Evolutionary conservation across 768 basidiomycete genomes (phyloP).

Genomic region (Sarcodon sp.): DNA sequence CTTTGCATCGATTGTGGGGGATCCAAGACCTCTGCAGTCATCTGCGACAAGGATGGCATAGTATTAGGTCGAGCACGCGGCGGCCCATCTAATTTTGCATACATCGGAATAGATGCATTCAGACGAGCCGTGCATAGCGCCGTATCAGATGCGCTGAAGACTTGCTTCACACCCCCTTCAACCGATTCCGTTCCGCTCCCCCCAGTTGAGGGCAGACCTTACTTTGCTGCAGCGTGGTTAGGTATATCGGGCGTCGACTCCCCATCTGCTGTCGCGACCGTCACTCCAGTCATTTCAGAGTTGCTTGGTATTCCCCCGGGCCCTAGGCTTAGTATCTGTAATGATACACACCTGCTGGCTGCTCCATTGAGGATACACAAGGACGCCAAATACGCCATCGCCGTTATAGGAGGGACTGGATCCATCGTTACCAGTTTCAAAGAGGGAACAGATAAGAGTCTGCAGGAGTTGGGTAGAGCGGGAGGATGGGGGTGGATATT

Average conservation of each 20-base stretch:
- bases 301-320: conserved; percentile 48
- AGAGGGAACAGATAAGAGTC: conserved; percentile 21
- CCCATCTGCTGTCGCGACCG: conserved; percentile 40
- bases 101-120: conserved; percentile 56
- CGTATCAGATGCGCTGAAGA: conserved; percentile 39
- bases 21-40: conserved; percentile 73
- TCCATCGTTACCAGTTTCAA: conserved; percentile 61
- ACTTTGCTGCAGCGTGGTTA: conserved; percentile 68
- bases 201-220: conserved; percentile 13
- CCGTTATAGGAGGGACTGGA: conserved; percentile 75
- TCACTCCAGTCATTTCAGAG: conserved; percentile 39
- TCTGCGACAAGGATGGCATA: conserved; percentile 42
- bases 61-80: conserved; percentile 56
- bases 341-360: conserved; percentile 79
- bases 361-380: conserved; percentile 55
- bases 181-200: conserved; percentile 23
- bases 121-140: conserved; percentile 36
- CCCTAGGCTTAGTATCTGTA: conserved; percentile 47
- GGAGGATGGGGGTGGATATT: conserved; percentile 83
- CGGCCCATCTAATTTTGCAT: conserved; percentile 80
- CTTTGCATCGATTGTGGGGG: conserved; percentile 86
- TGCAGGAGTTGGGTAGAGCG: conserved; percentile 53
- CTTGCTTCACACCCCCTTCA: conserved; percentile 24
- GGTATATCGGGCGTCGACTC: conserved; percentile 78
- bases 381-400: conserved; percentile 50